Evolutionary conservation across 129 eudicot species (phyloP), one percentile per base, ranked within the genome.

Genomic region (Silybum marianum): DNA sequence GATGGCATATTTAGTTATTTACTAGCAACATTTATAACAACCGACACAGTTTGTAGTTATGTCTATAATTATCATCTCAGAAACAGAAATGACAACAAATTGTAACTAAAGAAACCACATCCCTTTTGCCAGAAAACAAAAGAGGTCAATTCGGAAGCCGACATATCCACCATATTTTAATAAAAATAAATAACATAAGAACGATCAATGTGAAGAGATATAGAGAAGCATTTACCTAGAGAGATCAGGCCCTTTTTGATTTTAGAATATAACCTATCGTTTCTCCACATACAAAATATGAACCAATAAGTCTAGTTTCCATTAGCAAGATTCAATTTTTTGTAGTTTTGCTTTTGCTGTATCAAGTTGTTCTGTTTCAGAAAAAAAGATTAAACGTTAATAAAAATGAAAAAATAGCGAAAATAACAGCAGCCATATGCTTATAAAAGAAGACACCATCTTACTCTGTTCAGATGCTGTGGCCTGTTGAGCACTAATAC

Each of bases 381-480:
- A 75, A 7, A 51, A 51, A 18, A 38, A 13, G 5, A 34, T 25
- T 22, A 21, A 81, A 0, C 44, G 58, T 74, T 66, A 65, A 74
- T 16, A 74, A 74, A 18, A 46, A 9, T 30, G 9, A 42, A 11
- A 36, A 69, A 44, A 1, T 23, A 38, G 44, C 39, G 54, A 21
- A 16, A 58, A 71, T 46, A 11, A 5, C 63, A 74, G 16, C 67
- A 77, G 66, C 19, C 19, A 75, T 51, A 5, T 38, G 46, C 62
- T 63, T 54, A 69, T 18, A 26, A 51, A 26, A 51, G 70, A 22
- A 46, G 69, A 51, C 66, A 14, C 12, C 25, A 75, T 58, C 87
- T 87, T 87, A 94, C 98, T 90, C 85, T 91, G 91, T 81, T 94
- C 97, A 30, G 82, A 87, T 51, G 91, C 80, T 42, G 89, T 88